These are phyloP conservation scores for Dalbergia cochinchinensis DNA, from an alignment of 306 rosid genomes.

Conservation along the genomic window DNA sequence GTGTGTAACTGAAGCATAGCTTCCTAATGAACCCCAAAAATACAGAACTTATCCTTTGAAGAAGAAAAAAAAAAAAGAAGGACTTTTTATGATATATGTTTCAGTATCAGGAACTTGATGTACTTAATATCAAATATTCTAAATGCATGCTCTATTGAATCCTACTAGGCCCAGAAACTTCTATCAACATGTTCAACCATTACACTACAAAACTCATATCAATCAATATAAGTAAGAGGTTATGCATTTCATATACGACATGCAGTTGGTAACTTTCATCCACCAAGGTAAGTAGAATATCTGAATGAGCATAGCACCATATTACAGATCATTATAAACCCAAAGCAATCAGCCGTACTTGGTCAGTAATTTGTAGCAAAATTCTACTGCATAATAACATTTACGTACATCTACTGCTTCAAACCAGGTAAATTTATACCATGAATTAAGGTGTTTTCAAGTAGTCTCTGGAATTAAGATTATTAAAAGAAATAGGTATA, in stretches of 20 bases:
- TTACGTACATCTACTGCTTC: conserved; percentile 31
- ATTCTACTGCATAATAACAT: not conserved
- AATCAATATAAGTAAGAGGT: conserved; percentile 10
- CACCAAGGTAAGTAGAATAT: conserved; percentile 32
- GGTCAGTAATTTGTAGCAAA: not conserved
- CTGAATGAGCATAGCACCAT: conserved; percentile 14
- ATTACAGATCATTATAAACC: conserved; percentile 10
- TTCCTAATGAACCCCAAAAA: conserved; percentile 29
- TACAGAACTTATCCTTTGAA: not conserved
- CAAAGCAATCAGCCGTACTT: conserved; percentile 25
- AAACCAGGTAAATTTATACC: conserved; percentile 7
- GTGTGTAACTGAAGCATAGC: conserved; percentile 17
- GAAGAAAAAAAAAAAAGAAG: not conserved
- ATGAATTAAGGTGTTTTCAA: not conserved
- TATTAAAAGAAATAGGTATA: not conserved
- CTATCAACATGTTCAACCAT: conserved; percentile 34
- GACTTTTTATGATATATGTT: not conserved
- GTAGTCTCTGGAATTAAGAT: not conserved
- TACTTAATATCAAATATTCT: conserved; percentile 25
- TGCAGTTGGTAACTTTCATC: conserved; percentile 29
- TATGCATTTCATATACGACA: not conserved
- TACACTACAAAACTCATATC: conserved; percentile 35
- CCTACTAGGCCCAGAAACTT: conserved; percentile 33
- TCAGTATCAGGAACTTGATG: conserved; percentile 35
- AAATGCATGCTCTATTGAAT: conserved; percentile 16